A percentile compares a stretch with the other conserved stretches of the same genome.
Conservation (phyloP, 2,329 filamentous ascomycete species). For the Didymella segeticola region DNA sequence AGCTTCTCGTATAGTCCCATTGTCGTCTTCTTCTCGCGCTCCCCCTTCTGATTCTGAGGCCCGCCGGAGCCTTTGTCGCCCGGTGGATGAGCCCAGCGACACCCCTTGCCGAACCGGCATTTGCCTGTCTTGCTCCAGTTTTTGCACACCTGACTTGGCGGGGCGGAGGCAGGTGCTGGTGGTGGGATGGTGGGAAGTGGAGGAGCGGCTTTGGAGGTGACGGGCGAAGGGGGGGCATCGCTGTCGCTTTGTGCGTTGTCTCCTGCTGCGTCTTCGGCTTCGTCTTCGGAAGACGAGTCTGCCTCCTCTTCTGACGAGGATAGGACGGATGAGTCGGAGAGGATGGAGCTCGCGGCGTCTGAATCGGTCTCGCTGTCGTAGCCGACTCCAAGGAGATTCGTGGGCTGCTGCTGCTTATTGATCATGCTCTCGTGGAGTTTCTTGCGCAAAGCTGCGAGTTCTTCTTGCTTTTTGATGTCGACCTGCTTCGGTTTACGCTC, state of each 20-base stretch:
- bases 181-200: conserved; percentile 24
- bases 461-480: conserved; percentile 18
- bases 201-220: conserved; percentile 44
- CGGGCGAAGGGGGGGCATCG: conserved; percentile 48
- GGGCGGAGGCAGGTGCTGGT: conserved; percentile 14
- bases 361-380: conserved; percentile 42
- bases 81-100: conserved; percentile 35
- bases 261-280: conserved; percentile 29
- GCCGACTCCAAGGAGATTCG: conserved; percentile 37
- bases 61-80: neutral
- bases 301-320: conserved; percentile 43
- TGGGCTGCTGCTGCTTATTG: conserved; percentile 23
- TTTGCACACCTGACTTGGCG: conserved; percentile 25
- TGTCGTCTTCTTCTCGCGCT: neutral
- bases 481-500: conserved; percentile 1
- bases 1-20: conserved; percentile 40
- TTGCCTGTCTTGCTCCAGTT: conserved; percentile 36
- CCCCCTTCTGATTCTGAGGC: conserved; percentile 15
- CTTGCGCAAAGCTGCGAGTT: conserved; percentile 45
- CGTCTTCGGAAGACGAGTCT: conserved; percentile 28
- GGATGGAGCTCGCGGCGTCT: conserved; percentile 30
- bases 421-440: conserved; percentile 43
- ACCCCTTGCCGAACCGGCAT: conserved; percentile 36
- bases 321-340: conserved; percentile 42
- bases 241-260: conserved; percentile 26